These are phyloP conservation scores for Alternaria hordeiaustralica DNA, from an alignment of 2,329 filamentous ascomycete species.

Conservation along the genomic window DNA sequence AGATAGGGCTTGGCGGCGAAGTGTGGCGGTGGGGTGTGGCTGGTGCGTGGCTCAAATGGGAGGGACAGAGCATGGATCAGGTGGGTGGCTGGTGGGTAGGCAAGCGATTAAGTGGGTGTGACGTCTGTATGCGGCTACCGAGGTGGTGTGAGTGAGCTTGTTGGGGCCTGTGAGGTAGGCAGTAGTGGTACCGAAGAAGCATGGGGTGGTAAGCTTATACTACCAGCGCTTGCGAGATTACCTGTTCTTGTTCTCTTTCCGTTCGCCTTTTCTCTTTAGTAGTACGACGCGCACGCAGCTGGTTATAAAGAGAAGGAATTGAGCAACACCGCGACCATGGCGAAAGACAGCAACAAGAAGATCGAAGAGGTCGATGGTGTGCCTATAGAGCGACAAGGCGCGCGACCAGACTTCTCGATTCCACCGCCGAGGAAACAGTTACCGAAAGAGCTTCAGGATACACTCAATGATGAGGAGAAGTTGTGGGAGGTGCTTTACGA, in stretches of 20 bases:
- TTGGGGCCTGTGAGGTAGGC: background rate
- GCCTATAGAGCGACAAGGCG: constrained; percentile 51
- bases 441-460: constrained; percentile 61
- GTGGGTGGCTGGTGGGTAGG: background rate
- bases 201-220: background rate
- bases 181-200: background rate
- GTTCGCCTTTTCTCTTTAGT: background rate
- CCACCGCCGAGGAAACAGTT: constrained; percentile 60
- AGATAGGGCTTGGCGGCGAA: constrained; percentile 20
- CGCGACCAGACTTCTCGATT: constrained; percentile 56
- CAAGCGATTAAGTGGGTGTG: constrained; percentile 4
- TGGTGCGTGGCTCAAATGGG: background rate
- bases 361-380: constrained; percentile 45
- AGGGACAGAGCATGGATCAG: background rate
- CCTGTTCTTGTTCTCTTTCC: background rate
- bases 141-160: background rate
- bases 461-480: constrained; percentile 69
- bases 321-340: constrained; percentile 34
- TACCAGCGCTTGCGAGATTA: background rate
- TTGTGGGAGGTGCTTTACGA: constrained; percentile 80
- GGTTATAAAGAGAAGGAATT: background rate
- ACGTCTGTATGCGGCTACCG: constrained; percentile 7
- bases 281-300: background rate
- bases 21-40: constrained; percentile 10
- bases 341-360: constrained; percentile 42